Evolutionary conservation across 164 flowering plant species (phyloP).

Genomic region (Umbilicus rupestris): DNA sequence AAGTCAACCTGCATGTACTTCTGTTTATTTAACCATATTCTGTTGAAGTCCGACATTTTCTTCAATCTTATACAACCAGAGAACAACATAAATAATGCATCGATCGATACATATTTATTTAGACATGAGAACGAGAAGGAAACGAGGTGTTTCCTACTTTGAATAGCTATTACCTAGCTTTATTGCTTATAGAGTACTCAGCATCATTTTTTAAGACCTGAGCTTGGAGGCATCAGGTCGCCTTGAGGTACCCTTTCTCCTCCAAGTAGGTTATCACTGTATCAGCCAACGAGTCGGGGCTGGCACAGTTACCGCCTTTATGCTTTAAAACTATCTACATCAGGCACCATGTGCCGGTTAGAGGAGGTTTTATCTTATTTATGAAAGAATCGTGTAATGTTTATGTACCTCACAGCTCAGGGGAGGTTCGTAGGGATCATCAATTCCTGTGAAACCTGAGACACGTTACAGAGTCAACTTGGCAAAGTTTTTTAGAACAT

Average conservation of each 20-base stretch:
- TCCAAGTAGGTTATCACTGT: conserved; percentile 47
- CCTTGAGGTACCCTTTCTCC: conserved; percentile 37
- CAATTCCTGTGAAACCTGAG: conserved; percentile 41
- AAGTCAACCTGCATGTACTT: too few species aligned
- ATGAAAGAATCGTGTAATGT: background rate
- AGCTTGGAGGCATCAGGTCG: background rate
- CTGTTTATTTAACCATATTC: too few species aligned
- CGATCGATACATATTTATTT: background rate
- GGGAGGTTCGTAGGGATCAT: conserved; percentile 45
- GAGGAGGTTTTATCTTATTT: too few species aligned
- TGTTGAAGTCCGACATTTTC: too few species aligned
- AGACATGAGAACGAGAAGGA: background rate
- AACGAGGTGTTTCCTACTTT: conserved; percentile 1
- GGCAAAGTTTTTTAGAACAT: background rate
- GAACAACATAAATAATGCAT: background rate
- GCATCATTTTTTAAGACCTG: background rate
- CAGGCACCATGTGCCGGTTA: background rate
- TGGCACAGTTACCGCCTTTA: conserved; percentile 33
- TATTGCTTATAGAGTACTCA: background rate
- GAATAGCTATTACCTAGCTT: background rate
- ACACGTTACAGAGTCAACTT: background rate
- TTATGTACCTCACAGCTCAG: conserved; percentile 29
- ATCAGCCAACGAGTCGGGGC: conserved; percentile 40
- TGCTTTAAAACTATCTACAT: conserved; percentile 41
- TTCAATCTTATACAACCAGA: background rate